Evolutionary conservation across 2,329 filamentous ascomycete genomes (phyloP).

Genomic region (Colletotrichum ledebouriae): DNA sequence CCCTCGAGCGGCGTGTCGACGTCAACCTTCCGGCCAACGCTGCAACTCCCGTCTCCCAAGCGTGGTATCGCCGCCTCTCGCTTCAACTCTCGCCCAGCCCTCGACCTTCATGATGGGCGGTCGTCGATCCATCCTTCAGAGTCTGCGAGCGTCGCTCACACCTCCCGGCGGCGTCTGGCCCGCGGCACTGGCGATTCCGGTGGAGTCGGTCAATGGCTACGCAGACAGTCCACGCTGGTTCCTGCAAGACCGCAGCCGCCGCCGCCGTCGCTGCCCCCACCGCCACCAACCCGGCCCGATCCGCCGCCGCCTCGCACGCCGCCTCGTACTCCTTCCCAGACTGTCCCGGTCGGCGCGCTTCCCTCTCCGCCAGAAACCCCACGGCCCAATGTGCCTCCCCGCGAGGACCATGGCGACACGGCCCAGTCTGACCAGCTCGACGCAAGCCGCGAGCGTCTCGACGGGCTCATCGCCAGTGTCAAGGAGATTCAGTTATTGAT

Average conservation of each 20-base stretch:
- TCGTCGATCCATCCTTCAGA: background rate
- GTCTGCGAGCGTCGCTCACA: constrained; percentile 1
- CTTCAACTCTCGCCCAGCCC: background rate
- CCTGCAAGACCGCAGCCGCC: background rate
- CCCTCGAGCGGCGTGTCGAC: constrained; percentile 3
- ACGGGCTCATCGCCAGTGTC: background rate
- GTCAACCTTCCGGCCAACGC: background rate
- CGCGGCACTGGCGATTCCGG: background rate
- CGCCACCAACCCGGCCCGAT: background rate
- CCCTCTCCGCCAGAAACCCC: background rate
- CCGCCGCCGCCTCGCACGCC: background rate
- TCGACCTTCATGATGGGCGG: background rate
- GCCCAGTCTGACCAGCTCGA: background rate
- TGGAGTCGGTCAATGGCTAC: background rate
- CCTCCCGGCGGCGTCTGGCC: background rate
- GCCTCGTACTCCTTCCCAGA: background rate
- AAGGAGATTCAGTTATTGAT: background rate
- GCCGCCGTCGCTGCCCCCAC: background rate
- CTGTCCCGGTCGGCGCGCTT: background rate
- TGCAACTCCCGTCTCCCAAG: background rate
- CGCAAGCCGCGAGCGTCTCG: background rate
- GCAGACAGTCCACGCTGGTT: background rate
- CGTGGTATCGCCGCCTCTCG: background rate
- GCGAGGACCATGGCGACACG: background rate
- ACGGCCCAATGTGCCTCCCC: background rate